Base-by-base conservation (phyloP, 1,139 yeast genomes). In the Sugiyamaella neomexicana region DNA sequence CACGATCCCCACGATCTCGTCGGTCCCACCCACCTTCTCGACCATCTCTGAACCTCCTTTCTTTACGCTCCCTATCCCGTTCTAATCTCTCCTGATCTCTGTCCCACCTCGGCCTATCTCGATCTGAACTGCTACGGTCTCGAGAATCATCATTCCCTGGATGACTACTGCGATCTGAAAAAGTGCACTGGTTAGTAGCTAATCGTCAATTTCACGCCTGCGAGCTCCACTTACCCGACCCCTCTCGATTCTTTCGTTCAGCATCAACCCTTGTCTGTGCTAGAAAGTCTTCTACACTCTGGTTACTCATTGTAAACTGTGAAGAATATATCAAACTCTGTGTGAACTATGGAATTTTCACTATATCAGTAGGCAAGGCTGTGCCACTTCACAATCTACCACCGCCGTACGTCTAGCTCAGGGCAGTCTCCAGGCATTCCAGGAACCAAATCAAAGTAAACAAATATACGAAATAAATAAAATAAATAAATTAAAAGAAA, bases 391-490 rank as follows among this genome's bases (percentile, higher is more conserved):
- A 9, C 16, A 4, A 8, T 15, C 5, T 8, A 25, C 23, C 10
- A 25, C 39, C 31, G 34, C 39, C 53, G 45, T 47, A 16, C 39
- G 25, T 34, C 17, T n/a, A 32, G 36, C 15, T 34, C 37, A 10
- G n/a, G 15, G 37, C n/a, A 13, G 17, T 36, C 39, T 29, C n/a
- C 34, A 27, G 9, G 5, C 39, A 37, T 8, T 15, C n/a, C n/a
- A n/a, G n/a, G 10, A 15, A 37, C 38, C 15, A 37, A 37, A n/a
- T 37, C 13, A 10, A 37, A 37, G 13, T 37, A 37, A 29, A 29
- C 34, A 51, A 49, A 27, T 36, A 38, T 50, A 42, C 43, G 50
- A 50, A 50, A 54, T 36, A 52, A 55, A 48, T 41, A 53, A 50
- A 38, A 36, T 39, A 45, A 36, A 36, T 23, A 36, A 36, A 45